Evolutionary conservation across 164 flowering plant species (phyloP).

Genomic region (Malania oleifera): DNA sequence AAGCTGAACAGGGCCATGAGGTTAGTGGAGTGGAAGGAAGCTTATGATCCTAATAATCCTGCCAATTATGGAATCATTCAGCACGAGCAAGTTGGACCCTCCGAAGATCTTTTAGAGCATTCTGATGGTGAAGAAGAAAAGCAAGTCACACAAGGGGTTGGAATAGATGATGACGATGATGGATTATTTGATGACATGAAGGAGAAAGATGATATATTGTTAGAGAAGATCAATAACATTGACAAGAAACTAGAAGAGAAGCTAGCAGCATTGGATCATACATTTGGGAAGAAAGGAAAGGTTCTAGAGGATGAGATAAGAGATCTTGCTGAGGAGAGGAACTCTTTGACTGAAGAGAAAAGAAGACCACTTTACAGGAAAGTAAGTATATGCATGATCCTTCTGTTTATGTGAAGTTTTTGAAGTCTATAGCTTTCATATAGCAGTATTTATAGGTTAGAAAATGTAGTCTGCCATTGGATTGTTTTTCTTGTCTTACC

Average conservation of each 20-base stretch:
- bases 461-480: too few species aligned
- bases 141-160: constrained; percentile 27
- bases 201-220: constrained; percentile 64
- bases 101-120: constrained; percentile 26
- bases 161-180: constrained; percentile 48
- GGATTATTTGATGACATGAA: constrained; percentile 59
- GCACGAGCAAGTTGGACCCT: constrained; percentile 36
- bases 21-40: constrained; percentile 72
- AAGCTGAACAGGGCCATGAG: constrained; percentile 83
- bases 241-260: constrained; percentile 83
- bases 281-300: constrained; percentile 89
- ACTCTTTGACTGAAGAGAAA: constrained; percentile 70
- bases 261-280: constrained; percentile 71
- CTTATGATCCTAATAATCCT: constrained; percentile 82
- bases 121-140: constrained; percentile 37
- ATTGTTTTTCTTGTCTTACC: too few species aligned
- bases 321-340: constrained; percentile 91
- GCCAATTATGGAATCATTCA: constrained; percentile 71
- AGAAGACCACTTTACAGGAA: constrained; percentile 73
- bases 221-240: constrained; percentile 65
- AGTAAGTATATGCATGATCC: constrained; percentile 37
- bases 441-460: too few species aligned
- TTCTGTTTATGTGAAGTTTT: too few species aligned
- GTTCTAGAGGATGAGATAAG: constrained; percentile 82
- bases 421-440: too few species aligned